Evolutionary conservation across 192 early-diverging fungal genomes (phyloP).

Genomic region (Irineochytrium annulatum): DNA sequence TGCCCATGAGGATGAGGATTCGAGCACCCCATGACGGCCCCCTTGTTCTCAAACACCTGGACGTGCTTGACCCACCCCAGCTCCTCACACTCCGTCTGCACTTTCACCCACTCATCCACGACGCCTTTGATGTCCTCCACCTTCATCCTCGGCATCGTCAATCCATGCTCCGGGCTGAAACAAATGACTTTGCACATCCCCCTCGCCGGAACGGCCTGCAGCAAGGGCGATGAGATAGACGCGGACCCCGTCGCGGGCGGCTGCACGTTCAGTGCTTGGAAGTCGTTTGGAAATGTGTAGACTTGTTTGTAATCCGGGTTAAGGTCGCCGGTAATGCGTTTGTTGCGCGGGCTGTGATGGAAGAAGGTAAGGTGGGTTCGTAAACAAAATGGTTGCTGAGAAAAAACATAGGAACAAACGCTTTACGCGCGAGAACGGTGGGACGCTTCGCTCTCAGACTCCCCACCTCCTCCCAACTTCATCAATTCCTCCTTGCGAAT

Average conservation of each 20-base stretch:
- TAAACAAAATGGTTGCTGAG: not conserved
- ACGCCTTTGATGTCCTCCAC: constrained; percentile 60
- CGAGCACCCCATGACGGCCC: constrained; percentile 92
- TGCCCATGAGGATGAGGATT: constrained; percentile 97
- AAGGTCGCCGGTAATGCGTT: constrained; percentile 58
- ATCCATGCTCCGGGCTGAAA: constrained; percentile 84
- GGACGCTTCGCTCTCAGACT: too few relatives aligned
- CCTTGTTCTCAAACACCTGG: constrained; percentile 99
- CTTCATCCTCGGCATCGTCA: constrained; percentile 84
- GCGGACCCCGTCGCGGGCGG: constrained; percentile 5
- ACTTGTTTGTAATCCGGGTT: constrained; percentile 82
- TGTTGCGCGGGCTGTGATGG: constrained; percentile 78
- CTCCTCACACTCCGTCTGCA: constrained; percentile 51
- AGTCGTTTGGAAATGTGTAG: constrained; percentile 90
- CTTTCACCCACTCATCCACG: constrained; percentile 69
- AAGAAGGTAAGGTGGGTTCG: too few relatives aligned
- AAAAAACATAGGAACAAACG: not conserved
- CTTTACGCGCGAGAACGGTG: not conserved
- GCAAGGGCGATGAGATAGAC: constrained; percentile 6
- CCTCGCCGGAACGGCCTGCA: constrained; percentile 34
- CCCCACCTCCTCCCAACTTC: too few relatives aligned
- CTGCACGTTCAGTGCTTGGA: constrained; percentile 69
- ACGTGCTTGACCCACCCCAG: constrained; percentile 67
- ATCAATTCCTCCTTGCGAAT: too few relatives aligned
- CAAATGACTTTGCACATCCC: constrained; percentile 91